Conservation (phyloP, 2,329 filamentous ascomycete genomes). For the Graphilbum fragrans region DNA sequence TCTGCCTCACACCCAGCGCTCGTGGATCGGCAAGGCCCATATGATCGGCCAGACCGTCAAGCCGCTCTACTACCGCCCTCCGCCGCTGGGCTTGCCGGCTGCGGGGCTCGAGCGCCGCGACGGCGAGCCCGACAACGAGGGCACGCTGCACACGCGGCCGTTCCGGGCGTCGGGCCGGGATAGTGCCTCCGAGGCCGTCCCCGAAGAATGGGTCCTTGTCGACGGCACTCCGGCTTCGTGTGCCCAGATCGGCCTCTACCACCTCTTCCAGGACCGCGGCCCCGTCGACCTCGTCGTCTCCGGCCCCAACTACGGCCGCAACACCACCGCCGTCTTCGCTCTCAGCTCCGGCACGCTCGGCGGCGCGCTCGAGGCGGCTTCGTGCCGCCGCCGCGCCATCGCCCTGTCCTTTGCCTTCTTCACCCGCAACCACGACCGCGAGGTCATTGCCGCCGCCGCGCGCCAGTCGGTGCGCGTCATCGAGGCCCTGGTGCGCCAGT, state of each 20-base stretch:
- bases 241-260: slow-evolving; percentile 70
- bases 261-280: slow-evolving; percentile 62
- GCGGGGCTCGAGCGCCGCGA: slow-evolving; percentile 24
- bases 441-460: slow-evolving; percentile 67
- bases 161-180: slow-evolving; percentile 3
- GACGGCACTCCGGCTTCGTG: slow-evolving; percentile 73
- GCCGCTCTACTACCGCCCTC: slow-evolving; percentile 68
- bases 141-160: slow-evolving; percentile 52
- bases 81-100: slow-evolving; percentile 20
- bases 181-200: slow-evolving; percentile 17
- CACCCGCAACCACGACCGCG: slow-evolving; percentile 68
- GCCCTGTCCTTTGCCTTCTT: slow-evolving; percentile 89
- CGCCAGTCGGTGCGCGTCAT: slow-evolving; percentile 64
- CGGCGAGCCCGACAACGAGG: slow-evolving; percentile 35
- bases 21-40: slow-evolving; percentile 98
- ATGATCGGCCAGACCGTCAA: slow-evolving; percentile 82
- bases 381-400: slow-evolving; percentile 58
- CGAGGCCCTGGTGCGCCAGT: slow-evolving; percentile 65
- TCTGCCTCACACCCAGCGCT: slow-evolving; percentile 81
- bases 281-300: slow-evolving; percentile 67
- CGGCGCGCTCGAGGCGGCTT: slow-evolving; percentile 64
- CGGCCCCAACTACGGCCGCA: slow-evolving; percentile 74
- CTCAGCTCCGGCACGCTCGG: slow-evolving; percentile 68
- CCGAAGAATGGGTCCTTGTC: slow-evolving; percentile 68
- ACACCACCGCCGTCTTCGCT: slow-evolving; percentile 69